Percentiles rank a stretch among this genome's conserved stretches.
These are phyloP conservation scores for Bacterosira constricta DNA, from an alignment of 108 stramenopile species.

Conservation along the genomic window DNA sequence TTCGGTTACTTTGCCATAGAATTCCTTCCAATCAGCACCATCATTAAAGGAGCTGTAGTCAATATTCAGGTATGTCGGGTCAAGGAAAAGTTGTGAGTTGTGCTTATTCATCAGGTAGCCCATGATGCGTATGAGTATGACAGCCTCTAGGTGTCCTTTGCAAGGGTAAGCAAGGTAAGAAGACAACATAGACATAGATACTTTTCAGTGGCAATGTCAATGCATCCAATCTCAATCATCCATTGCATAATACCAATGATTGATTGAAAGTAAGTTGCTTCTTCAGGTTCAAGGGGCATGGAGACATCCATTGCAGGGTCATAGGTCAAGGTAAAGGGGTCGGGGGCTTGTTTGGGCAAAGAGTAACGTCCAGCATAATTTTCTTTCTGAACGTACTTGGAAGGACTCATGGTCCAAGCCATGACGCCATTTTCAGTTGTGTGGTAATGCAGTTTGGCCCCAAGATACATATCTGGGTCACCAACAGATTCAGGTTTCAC, in stretches of 20 bases:
- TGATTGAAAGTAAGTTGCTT: constrained; percentile 5
- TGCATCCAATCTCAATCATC: constrained; percentile 49
- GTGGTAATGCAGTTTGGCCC: too few species aligned
- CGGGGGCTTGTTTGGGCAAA: not conserved
- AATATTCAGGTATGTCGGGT: constrained; percentile 18
- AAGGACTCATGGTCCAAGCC: constrained; percentile 20
- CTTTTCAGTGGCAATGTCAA: too few species aligned
- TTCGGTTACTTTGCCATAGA: constrained; percentile 17
- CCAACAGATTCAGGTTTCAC: too few species aligned
- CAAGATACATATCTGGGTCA: too few species aligned
- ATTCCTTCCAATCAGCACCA: constrained; percentile 5
- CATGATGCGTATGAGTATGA: not conserved
- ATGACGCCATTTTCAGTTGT: too few species aligned
- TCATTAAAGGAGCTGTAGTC: not conserved
- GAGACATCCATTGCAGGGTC: constrained; percentile 4
- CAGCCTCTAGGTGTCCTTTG: constrained; percentile 45
- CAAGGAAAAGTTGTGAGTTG: constrained; percentile 20
- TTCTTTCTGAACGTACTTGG: constrained; percentile 22
- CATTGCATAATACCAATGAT: constrained; percentile 50
- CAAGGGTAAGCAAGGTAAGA: constrained; percentile 40
- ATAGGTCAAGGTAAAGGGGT: constrained; percentile 28
- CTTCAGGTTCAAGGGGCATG: not conserved
- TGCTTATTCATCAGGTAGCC: not conserved
- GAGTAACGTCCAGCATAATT: not conserved
- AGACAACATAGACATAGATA: constrained; percentile 50